Evolutionary conservation across 2,329 filamentous ascomycete genomes (phyloP).

Genomic region (Trichoderma guizhouense): DNA sequence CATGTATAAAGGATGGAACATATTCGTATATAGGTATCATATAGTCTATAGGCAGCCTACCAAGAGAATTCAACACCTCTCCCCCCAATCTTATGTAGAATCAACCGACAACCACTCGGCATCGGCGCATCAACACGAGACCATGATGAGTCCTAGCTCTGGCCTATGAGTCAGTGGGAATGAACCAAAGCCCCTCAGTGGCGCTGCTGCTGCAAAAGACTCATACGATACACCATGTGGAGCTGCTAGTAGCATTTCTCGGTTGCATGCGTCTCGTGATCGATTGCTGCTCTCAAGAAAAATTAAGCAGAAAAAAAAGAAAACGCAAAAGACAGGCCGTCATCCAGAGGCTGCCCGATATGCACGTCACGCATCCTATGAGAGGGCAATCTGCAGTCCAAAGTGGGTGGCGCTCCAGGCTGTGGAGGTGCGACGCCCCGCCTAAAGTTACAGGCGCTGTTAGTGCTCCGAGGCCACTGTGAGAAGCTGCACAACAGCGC

Average conservation of each 20-base stretch:
- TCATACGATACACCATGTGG: background rate
- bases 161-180: conserved; percentile 9
- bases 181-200: conserved; percentile 4
- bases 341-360: background rate
- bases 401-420: conserved; percentile 9
- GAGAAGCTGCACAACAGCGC: conserved; percentile 6
- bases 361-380: conserved; percentile 10
- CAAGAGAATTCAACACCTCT: background rate
- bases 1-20: background rate
- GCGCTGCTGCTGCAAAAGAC: conserved; percentile 3
- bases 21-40: background rate
- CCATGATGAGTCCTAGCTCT: background rate
- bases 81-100: background rate
- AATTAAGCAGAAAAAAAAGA: background rate
- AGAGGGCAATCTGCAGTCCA: conserved; percentile 3
- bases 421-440: conserved; percentile 2
- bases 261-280: conserved; percentile 9
- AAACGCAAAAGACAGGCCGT: background rate
- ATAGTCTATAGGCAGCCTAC: too few species aligned
- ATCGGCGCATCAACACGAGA: background rate
- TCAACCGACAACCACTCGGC: background rate
- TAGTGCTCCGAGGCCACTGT: background rate
- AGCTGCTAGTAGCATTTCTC: background rate
- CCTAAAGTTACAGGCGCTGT: conserved; percentile 4
- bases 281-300: background rate